Conservation (phyloP, 805 yeast species). For the Lachancea meyersii region DNA sequence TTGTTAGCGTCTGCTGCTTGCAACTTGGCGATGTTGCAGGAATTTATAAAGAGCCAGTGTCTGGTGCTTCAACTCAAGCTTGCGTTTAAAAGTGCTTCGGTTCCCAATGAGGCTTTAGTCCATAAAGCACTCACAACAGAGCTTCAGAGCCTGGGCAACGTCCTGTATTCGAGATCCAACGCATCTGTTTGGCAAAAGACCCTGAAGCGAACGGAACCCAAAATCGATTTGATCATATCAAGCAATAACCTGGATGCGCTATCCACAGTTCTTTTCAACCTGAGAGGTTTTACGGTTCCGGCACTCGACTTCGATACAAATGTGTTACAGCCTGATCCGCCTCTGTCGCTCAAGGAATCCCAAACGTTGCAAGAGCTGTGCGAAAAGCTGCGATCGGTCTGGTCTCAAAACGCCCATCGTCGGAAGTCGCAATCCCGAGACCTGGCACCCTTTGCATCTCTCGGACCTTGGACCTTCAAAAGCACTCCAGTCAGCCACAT, state of each 20-base stretch:
- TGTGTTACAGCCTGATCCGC: neutral
- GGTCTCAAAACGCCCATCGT: conserved; percentile 10
- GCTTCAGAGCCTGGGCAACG: conserved; percentile 14
- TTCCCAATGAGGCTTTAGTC: conserved; percentile 14
- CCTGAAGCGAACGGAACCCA: conserved; percentile 10
- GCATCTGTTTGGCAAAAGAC: conserved; percentile 9
- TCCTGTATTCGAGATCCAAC: conserved; percentile 17
- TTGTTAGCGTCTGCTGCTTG: no score
- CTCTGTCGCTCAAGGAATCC: conserved; percentile 3
- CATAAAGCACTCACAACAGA: conserved; percentile 8
- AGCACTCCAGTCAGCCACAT: conserved; percentile 1
- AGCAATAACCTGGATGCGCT: conserved; percentile 9
- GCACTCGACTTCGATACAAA: neutral
- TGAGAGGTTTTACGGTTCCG: conserved; percentile 13
- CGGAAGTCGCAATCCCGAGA: conserved; percentile 2
- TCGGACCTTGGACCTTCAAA: conserved; percentile 6
- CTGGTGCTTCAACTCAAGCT: conserved; percentile 14
- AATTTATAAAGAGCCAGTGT: conserved; percentile 12
- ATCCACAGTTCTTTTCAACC: conserved; percentile 12
- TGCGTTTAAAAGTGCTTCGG: conserved; percentile 6
- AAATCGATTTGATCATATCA: conserved; percentile 15
- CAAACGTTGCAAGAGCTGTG: conserved; percentile 6
- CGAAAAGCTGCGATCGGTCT: conserved; percentile 3
- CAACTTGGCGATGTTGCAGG: neutral
- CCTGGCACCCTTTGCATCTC: conserved; percentile 1